These are phyloP conservation scores for Corinectria fuckeliana DNA, from an alignment of 2,329 filamentous ascomycete species.

Conservation along the genomic window DNA sequence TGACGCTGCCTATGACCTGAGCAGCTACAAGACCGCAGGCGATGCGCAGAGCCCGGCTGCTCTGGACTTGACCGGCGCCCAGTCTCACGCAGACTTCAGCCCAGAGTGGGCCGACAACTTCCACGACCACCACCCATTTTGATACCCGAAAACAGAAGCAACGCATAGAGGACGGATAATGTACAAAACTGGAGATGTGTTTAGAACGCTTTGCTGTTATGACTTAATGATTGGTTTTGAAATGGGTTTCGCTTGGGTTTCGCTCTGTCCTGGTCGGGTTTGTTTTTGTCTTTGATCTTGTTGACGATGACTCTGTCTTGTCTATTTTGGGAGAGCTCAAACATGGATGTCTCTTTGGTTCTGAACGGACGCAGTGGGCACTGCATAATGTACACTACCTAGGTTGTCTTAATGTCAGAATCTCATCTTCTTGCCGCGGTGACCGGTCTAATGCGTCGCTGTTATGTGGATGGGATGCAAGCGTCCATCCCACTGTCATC, in stretches of 20 bases:
- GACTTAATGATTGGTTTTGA: conserved; percentile 39
- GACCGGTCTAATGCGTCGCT: neutral
- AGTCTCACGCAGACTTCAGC: conserved; percentile 36
- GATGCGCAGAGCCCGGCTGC: conserved; percentile 38
- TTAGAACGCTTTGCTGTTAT: conserved; percentile 37
- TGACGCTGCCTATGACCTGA: conserved; percentile 49
- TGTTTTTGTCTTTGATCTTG: neutral
- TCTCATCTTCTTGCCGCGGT: neutral
- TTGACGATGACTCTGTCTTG: neutral
- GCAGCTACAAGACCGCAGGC: conserved; percentile 42
- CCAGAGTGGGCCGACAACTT: conserved; percentile 43
- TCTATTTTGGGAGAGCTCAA: neutral
- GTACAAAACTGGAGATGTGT: conserved; percentile 35
- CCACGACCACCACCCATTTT: conserved; percentile 41
- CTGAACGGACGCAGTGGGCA: neutral
- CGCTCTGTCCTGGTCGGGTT: conserved; percentile 13
- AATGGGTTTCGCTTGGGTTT: conserved; percentile 13
- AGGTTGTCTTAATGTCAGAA: neutral
- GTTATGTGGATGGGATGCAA: neutral
- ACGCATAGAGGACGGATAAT: conserved; percentile 33
- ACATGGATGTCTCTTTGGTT: neutral
- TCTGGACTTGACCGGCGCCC: conserved; percentile 33
- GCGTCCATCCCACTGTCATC: neutral
- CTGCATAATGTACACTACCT: conserved; percentile 13
- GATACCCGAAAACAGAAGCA: conserved; percentile 37